Evolutionary conservation across 495 filamentous ascomycete genomes (phyloP), one percentile per base, ranked within the genome.

Genomic region (Trichoderma erinaceum): DNA sequence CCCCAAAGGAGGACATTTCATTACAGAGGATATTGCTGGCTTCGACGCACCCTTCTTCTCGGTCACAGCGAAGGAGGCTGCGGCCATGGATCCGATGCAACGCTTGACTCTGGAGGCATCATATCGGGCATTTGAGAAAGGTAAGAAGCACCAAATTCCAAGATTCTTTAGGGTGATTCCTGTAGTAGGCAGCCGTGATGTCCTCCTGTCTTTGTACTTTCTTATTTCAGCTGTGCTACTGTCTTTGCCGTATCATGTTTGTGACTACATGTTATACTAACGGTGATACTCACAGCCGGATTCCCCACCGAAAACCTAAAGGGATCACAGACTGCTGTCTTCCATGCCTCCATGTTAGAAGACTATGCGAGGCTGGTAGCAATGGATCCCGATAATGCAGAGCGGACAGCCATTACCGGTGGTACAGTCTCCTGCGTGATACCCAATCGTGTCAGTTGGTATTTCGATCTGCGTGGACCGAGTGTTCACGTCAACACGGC

Each of bases 31-130:
- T 68, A 64, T 83, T 8, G 74, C 73, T 6, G 70, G 68, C 0
- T 88, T 87, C 70, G 85, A 79, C 44, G 72, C 76, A 0, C 69
- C 71, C 0, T 89, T 89, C 77, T 90, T 90, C 75, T 77, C 78
- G n/a, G 81, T 87, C 43, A 82, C 81, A 4, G 74, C 82, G 4
- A 75, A 78, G 2, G 86, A 88, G 72, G 86, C 85, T 1, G 77
- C 69, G 1, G 67, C 71, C 3, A 77, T 78, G 73, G 75, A 77
- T 56, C 75, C 76, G 0, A 63, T 66, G 66, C 71, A 76, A 41
- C 68, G 75, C 13, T 68, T 81, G 4, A 69, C 83, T 11, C 74
- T 88, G 5, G 86, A 88, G 69, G 72, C 77, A 4, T 74, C 78
- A 2, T 89, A 86, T 67, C 79, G 84, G 67, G 79, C 78, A 0